Base-by-base conservation (phyloP, 2,329 filamentous ascomycete species). In the Colletotrichum cordylinicola region DNA sequence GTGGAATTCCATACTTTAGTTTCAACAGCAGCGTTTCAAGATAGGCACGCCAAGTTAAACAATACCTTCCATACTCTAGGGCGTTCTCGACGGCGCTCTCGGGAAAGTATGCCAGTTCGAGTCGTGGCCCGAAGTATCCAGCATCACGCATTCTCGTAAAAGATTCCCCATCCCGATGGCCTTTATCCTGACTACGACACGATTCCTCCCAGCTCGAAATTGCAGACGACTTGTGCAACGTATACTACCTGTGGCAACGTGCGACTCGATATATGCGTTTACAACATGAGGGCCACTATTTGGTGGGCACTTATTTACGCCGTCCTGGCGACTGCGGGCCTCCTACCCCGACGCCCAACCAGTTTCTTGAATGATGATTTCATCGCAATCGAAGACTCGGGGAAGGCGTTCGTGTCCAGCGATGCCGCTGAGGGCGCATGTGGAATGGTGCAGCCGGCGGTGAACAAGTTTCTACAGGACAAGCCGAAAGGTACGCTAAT, bases 401-500 rank as follows among this genome's bases (percentile, higher is more conserved):
- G 52, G 4, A 29, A 61, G 60, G n/a, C 56, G 8, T 12, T n/a
- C 72, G n/a, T 52, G 27, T n/a, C 61, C 21, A 43, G 43, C 43
- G 13, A 10, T 12, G 43, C 1, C 24, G n/a, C 61, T 13, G 33
- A 21, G 15, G 2, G 66, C 13, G 73, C 73, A 10, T 75, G 73
- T n/a, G 70, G 31, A 10, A 70, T 73, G 56, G 33, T 75, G n/a
- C 64, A 64, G 35, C 73, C 73, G 6, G 24, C 37, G 29, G 18
- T 60, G 0, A 27, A 68, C 1, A 27, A 69, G 1, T 67, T 64
- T 18, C 64, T 60, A 4, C 56, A 64, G 35, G 70, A 64, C 6
- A 73, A 55, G 58, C 73, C 73, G 6, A 75, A 75, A 73, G 70
- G 73, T 73, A 73, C 8, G 70, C 60, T 8, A 10, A 21, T n/a